Percentiles rank a stretch among this genome's conserved stretches.
These are phyloP conservation scores for Arthrobotrys sinensis DNA, from an alignment of 2,329 filamentous ascomycete genomes.

Conservation along the genomic window DNA sequence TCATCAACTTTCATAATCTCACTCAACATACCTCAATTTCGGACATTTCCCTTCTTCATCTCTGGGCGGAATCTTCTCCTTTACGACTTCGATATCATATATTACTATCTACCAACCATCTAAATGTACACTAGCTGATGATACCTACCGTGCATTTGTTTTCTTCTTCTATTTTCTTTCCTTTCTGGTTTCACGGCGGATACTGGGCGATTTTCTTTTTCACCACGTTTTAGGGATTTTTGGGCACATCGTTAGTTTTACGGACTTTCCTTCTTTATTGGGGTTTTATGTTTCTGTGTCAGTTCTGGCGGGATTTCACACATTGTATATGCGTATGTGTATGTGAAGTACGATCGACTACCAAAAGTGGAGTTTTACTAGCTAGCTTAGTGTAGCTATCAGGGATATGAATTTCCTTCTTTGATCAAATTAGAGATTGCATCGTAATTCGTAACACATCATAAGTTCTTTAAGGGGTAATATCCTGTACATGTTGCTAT, in stretches of 20 bases:
- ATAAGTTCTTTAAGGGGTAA: not conserved
- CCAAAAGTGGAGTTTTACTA: constrained; percentile 27
- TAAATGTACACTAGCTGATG: constrained; percentile 59
- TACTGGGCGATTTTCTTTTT: constrained; percentile 30
- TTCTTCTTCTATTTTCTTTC: constrained; percentile 20
- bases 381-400: constrained; percentile 16
- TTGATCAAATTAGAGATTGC: not conserved
- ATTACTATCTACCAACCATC: constrained; percentile 47
- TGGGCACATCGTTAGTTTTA: constrained; percentile 21
- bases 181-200: constrained; percentile 19
- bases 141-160: constrained; percentile 49
- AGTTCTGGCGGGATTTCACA: not conserved
- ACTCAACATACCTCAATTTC: constrained; percentile 12
- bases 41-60: constrained; percentile 10
- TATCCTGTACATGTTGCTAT: no score
- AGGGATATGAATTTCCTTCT: constrained; percentile 26
- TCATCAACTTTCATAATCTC: constrained; percentile 40
- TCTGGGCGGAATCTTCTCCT: constrained; percentile 39
- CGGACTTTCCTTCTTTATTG: constrained; percentile 32
- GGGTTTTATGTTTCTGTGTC: constrained; percentile 10
- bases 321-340: constrained; percentile 7
- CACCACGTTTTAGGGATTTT: constrained; percentile 1
- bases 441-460: not conserved
- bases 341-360: constrained; percentile 15
- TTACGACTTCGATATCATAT: constrained; percentile 50